Evolutionary conservation across 2,329 filamentous ascomycete species (phyloP).

Genomic region (Monilinia laxa): DNA sequence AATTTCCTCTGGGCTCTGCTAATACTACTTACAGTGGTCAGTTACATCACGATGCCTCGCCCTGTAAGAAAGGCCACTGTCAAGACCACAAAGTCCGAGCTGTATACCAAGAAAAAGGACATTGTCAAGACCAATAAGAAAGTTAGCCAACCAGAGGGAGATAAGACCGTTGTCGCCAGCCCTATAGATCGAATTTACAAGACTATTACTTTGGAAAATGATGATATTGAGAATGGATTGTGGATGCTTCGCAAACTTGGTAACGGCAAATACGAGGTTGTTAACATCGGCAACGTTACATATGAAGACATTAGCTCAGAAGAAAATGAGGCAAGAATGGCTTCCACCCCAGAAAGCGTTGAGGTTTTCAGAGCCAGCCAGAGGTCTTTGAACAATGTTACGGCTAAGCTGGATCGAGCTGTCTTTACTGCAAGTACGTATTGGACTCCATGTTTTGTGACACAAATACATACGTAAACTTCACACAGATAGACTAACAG

Average conservation of each 20-base stretch:
- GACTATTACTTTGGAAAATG: slow-evolving; percentile 24
- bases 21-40: not conserved
- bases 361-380: slow-evolving; percentile 21
- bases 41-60: slow-evolving; percentile 2
- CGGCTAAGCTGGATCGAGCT: slow-evolving; percentile 25
- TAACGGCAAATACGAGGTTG: slow-evolving; percentile 28
- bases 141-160: not conserved
- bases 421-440: slow-evolving; percentile 28
- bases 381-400: slow-evolving; percentile 24
- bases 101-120: not conserved
- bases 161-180: not conserved
- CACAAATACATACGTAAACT: not conserved
- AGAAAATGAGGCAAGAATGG: slow-evolving; percentile 27
- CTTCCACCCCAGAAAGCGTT: slow-evolving; percentile 12
- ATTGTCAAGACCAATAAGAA: not conserved
- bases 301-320: slow-evolving; percentile 25
- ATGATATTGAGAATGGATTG: slow-evolving; percentile 28
- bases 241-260: slow-evolving; percentile 28
- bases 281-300: slow-evolving; percentile 25
- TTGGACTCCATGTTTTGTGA: not conserved
- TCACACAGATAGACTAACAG: not conserved
- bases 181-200: slow-evolving; percentile 24
- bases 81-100: not conserved
- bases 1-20: not conserved
- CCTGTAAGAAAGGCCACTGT: not conserved